These are phyloP conservation scores for Hortiboletus campestris DNA, from an alignment of 768 basidiomycete species.

Conservation along the genomic window DNA sequence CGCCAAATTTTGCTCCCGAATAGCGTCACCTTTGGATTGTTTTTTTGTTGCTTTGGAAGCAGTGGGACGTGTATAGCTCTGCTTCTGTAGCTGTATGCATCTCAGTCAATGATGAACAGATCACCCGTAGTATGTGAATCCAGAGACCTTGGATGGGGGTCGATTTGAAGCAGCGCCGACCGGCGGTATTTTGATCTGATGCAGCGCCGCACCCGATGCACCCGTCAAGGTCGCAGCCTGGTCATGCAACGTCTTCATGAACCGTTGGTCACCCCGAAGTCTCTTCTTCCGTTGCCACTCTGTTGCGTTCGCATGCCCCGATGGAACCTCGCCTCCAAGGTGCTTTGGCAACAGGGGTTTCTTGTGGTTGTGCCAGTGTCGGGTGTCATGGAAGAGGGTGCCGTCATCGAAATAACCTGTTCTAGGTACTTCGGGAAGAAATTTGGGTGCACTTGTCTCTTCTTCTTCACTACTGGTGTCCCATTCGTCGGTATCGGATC, in stretches of 20 bases:
- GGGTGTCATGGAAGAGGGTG: conserved; percentile 45
- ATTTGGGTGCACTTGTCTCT: not conserved
- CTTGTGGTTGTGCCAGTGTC: conserved; percentile 58
- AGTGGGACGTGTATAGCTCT: conserved; percentile 6
- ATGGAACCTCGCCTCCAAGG: conserved; percentile 44
- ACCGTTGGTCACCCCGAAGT: conserved; percentile 49
- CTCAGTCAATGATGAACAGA: not conserved
- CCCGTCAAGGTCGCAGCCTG: conserved; percentile 66
- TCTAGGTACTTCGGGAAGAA: not conserved
- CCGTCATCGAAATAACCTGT: conserved; percentile 39
- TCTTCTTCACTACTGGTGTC: conserved; percentile 20
- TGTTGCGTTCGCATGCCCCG: conserved; percentile 23
- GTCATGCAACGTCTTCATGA: conserved; percentile 54
- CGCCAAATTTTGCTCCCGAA: conserved; percentile 44
- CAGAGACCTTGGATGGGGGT: conserved; percentile 10
- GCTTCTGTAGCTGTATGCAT: conserved; percentile 13
- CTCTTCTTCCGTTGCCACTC: conserved; percentile 37
- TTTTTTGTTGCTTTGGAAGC: conserved; percentile 30
- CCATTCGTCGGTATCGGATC: conserved; percentile 19
- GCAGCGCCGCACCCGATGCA: conserved; percentile 51
- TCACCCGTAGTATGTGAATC: not conserved
- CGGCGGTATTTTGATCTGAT: conserved; percentile 52
- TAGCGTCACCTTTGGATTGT: conserved; percentile 37
- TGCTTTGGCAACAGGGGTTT: conserved; percentile 52
- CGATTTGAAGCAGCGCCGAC: conserved; percentile 28